Evolutionary conservation across 2,329 filamentous ascomycete genomes (phyloP).

Genomic region (Coniochaeta sp.): DNA sequence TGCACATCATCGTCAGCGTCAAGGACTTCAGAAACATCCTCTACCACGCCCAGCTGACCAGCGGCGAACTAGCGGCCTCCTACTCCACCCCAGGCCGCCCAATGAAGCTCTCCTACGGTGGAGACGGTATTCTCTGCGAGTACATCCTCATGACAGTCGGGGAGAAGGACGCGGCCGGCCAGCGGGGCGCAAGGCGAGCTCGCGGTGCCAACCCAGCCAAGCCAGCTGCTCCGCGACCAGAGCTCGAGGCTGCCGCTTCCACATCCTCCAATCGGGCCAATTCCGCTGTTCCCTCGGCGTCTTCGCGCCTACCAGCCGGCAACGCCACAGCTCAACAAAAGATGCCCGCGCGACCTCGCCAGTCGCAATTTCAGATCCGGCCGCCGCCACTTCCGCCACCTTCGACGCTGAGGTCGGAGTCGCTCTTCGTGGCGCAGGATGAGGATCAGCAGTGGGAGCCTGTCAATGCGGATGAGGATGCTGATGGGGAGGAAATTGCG

Average conservation of each 20-base stretch:
- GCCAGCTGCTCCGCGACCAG: constrained; percentile 19
- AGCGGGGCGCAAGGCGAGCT: constrained; percentile 36
- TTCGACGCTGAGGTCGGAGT: constrained; percentile 54
- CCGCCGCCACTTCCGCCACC: constrained; percentile 32
- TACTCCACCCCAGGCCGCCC: constrained; percentile 67
- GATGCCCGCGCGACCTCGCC: constrained; percentile 26
- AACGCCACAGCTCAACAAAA: constrained; percentile 24
- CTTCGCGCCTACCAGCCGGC: background rate
- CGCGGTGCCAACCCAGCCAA: constrained; percentile 29
- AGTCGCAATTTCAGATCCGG: constrained; percentile 23
- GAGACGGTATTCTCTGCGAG: constrained; percentile 62
- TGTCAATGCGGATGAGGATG: constrained; percentile 43
- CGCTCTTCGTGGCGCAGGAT: constrained; percentile 58
- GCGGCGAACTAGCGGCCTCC: constrained; percentile 56
- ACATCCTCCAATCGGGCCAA: constrained; percentile 11
- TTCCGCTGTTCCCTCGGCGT: constrained; percentile 17
- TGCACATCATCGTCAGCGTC: constrained; percentile 74
- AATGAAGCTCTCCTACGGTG: constrained; percentile 64
- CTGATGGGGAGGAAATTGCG: constrained; percentile 57
- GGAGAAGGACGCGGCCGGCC: constrained; percentile 44
- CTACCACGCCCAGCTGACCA: constrained; percentile 63
- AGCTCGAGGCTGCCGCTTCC: constrained; percentile 36
- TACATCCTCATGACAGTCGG: constrained; percentile 80
- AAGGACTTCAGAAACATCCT: constrained; percentile 78
- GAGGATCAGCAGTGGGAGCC: constrained; percentile 69